Evolutionary conservation across 805 yeast genomes (phyloP).

Genomic region (Yamadazyma takamatsuzukensis): DNA sequence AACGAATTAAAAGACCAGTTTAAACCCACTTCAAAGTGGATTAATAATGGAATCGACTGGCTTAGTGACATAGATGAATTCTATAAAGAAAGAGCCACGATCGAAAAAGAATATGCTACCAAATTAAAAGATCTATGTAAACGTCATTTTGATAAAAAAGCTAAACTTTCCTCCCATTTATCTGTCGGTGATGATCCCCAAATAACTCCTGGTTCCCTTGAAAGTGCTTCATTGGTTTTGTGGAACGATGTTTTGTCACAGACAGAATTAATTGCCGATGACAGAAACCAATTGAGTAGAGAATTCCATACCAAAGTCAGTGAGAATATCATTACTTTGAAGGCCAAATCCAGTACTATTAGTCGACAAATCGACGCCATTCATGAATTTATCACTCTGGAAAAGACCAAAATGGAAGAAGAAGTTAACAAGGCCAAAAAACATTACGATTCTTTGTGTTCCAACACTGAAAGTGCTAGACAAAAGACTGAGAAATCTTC

Average conservation of each 20-base stretch:
- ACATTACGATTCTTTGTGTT: constrained; percentile 78
- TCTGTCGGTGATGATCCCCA: constrained; percentile 91
- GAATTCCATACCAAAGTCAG: constrained; percentile 61
- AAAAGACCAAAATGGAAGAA: constrained; percentile 47
- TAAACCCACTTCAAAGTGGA: constrained; percentile 78
- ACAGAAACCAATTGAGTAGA: constrained; percentile 53
- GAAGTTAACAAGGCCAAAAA: constrained; percentile 65
- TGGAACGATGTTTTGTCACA: constrained; percentile 88
- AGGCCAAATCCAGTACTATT: constrained; percentile 49
- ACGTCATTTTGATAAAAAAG: constrained; percentile 73
- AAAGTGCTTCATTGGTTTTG: constrained; percentile 78
- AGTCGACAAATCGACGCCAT: constrained; percentile 54
- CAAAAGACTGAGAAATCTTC: constrained; percentile 60
- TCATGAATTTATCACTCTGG: constrained; percentile 52
- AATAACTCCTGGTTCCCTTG: constrained; percentile 92
- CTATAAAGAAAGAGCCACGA: constrained; percentile 73
- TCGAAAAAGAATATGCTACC: constrained; percentile 80
- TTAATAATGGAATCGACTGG: constrained; percentile 68
- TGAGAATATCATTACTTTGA: constrained; percentile 55
- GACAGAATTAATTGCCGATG: constrained; percentile 75
- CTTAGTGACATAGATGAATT: constrained; percentile 75
- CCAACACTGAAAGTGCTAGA: constrained; percentile 75
- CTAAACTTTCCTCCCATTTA: constrained; percentile 59
- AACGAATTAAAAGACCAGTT: constrained; percentile 78
- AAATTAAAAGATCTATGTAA: constrained; percentile 61